These are phyloP conservation scores for Myxozyma udenii DNA, from an alignment of 805 yeast species.

Conservation along the genomic window DNA sequence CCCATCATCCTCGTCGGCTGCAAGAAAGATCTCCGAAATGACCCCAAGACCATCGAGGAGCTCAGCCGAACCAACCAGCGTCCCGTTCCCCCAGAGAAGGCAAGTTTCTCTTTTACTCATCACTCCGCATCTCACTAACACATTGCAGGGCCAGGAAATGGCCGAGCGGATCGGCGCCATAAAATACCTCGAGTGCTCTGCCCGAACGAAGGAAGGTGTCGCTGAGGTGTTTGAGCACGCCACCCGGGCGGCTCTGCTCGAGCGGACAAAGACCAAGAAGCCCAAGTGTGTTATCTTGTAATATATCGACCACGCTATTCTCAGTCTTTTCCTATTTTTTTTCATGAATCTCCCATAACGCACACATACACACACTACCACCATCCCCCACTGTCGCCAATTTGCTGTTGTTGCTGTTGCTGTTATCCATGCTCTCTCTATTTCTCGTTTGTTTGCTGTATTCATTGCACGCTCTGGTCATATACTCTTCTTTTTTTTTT, in stretches of 20 bases:
- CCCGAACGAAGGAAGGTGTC: conserved; percentile 86
- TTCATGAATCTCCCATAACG: conserved; percentile 32
- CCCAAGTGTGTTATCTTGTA: conserved; percentile 69
- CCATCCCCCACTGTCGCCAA: too few species aligned
- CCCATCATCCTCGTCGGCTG: conserved; percentile 92
- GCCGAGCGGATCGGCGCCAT: conserved; percentile 88
- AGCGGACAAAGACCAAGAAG: conserved; percentile 54
- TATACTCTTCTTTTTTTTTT: too few species aligned
- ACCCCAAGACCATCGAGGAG: conserved; percentile 69
- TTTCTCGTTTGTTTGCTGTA: too few species aligned
- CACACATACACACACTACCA: too few species aligned
- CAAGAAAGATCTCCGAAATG: conserved; percentile 84
- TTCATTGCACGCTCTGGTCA: too few species aligned
- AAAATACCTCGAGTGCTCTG: conserved; percentile 87
- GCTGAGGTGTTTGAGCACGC: conserved; percentile 91
- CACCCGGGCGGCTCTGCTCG: conserved; percentile 81
- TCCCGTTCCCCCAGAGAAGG: conserved; percentile 75
- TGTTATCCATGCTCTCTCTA: too few species aligned
- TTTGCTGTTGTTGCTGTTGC: too few species aligned
- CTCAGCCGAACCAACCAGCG: conserved; percentile 70
- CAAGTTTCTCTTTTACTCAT: conserved; percentile 2
- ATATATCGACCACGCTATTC: conserved; percentile 2
- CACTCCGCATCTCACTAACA: background rate
- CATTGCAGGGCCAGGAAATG: conserved; percentile 63
- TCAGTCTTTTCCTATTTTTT: conserved; percentile 12